Evolutionary conservation across 257 asterid genomes (phyloP).

Genomic region (Ilex asprella): DNA sequence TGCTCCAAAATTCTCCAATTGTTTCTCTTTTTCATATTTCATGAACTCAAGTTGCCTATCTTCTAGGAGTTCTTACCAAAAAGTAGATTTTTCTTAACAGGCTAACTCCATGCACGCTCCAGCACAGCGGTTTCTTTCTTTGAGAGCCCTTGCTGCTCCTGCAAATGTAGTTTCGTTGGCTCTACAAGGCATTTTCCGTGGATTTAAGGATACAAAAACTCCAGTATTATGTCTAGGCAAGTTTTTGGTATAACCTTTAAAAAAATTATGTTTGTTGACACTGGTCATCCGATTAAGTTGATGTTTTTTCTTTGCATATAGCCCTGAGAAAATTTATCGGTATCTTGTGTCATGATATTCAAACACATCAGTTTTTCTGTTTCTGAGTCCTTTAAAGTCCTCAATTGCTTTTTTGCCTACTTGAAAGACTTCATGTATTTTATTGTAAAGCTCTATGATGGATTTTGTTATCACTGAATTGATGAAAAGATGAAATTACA

Average conservation of each 20-base stretch:
- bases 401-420: background rate
- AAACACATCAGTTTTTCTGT: background rate
- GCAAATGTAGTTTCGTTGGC: conserved; percentile 95
- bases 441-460: too few species aligned
- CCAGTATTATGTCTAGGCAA: conserved; percentile 87
- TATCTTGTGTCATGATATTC: background rate
- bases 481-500: too few species aligned
- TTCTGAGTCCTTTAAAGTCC: background rate
- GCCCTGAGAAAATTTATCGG: too few species aligned
- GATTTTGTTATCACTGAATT: too few species aligned
- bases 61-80: conserved; percentile 4
- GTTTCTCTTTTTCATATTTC: too few species aligned
- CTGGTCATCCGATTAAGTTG: too few species aligned
- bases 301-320: too few species aligned
- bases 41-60: background rate
- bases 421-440: background rate
- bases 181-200: conserved; percentile 95
- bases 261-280: too few species aligned
- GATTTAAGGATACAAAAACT: conserved; percentile 91
- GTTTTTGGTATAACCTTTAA: conserved; percentile 9
- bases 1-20: too few species aligned
- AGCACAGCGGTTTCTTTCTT: conserved; percentile 65
- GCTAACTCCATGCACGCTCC: conserved; percentile 72
- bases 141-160: conserved; percentile 96
- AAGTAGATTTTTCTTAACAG: conserved; percentile 27